These are phyloP conservation scores for Claviceps maximensis DNA, from an alignment of 2,329 filamentous ascomycete genomes.

Conservation along the genomic window DNA sequence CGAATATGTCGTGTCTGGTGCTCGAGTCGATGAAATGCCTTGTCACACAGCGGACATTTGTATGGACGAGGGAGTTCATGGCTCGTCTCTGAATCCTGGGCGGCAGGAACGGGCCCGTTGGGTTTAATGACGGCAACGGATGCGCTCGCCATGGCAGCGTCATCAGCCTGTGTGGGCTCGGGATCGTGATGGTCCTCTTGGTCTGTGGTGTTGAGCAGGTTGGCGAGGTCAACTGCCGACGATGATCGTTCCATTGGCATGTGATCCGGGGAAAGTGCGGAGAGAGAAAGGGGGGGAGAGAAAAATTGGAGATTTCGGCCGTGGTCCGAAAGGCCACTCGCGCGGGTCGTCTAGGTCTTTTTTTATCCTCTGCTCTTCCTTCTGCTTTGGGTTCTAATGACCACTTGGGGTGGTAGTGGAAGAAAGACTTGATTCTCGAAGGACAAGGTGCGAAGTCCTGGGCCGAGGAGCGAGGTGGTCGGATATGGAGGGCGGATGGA, in stretches of 20 bases:
- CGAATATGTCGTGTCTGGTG: slow-evolving; percentile 86
- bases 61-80: slow-evolving; percentile 84
- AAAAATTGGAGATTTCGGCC: neutral
- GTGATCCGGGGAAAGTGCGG: slow-evolving; percentile 31
- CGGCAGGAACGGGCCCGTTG: slow-evolving; percentile 47
- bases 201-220: slow-evolving; percentile 51
- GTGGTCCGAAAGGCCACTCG: neutral
- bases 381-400: too few relatives aligned
- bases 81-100: slow-evolving; percentile 41
- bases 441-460: neutral
- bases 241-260: slow-evolving; percentile 67
- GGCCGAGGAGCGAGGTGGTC: neutral
- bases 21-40: slow-evolving; percentile 95
- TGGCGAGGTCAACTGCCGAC: slow-evolving; percentile 62
- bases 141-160: slow-evolving; percentile 34
- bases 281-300: neutral
- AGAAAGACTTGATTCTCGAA: neutral
- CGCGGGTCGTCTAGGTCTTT: neutral
- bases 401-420: neutral
- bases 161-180: slow-evolving; percentile 18
- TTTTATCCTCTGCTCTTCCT: too few relatives aligned
- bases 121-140: slow-evolving; percentile 45
- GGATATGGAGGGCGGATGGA: neutral
- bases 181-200: slow-evolving; percentile 13
- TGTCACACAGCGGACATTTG: slow-evolving; percentile 96